A percentile compares a stretch with the other conserved stretches of the same genome.
phyloP scores from a whole-genome alignment of 2,329 filamentous ascomycete genomes.

The Trichoderma pleuroti region DNA sequence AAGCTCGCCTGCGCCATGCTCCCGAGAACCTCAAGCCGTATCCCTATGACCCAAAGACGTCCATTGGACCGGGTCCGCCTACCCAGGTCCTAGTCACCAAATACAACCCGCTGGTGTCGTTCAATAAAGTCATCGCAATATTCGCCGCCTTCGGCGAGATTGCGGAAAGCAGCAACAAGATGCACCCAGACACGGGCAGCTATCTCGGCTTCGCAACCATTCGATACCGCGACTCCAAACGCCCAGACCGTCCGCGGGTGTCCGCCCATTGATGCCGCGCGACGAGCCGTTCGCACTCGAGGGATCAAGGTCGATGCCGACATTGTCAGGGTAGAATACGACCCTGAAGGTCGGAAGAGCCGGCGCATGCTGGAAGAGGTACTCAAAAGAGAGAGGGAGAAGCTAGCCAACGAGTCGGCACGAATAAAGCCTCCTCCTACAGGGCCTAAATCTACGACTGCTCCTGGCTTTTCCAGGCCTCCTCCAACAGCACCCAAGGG shows the following conservation, averaged over 20 bases:
- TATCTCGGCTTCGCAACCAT: slow-evolving; percentile 93
- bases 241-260: slow-evolving; percentile 41
- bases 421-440: slow-evolving; percentile 36
- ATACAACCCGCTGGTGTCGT: slow-evolving; percentile 86
- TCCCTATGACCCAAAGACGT: slow-evolving; percentile 74
- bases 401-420: slow-evolving; percentile 43
- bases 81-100: slow-evolving; percentile 90
- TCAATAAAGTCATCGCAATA: slow-evolving; percentile 70
- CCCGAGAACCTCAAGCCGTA: slow-evolving; percentile 82
- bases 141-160: slow-evolving; percentile 85
- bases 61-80: slow-evolving; percentile 83
- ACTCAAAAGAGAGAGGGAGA: slow-evolving; percentile 65
- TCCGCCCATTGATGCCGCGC: slow-evolving; percentile 79
- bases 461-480: slow-evolving; percentile 41
- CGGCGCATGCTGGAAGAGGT: slow-evolving; percentile 71
- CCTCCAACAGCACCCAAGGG: slow-evolving; percentile 86
- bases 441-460: slow-evolving; percentile 35
- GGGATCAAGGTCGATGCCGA: slow-evolving; percentile 76
- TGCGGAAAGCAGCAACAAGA: slow-evolving; percentile 85
- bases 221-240: slow-evolving; percentile 73
- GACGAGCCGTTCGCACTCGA: slow-evolving; percentile 71
- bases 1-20: slow-evolving; percentile 65
- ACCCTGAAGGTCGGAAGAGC: slow-evolving; percentile 83
- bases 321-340: slow-evolving; percentile 77
- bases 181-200: slow-evolving; percentile 89